These are phyloP conservation scores for Vachellia collinsii DNA, from an alignment of 306 rosid genomes.

Conservation along the genomic window DNA sequence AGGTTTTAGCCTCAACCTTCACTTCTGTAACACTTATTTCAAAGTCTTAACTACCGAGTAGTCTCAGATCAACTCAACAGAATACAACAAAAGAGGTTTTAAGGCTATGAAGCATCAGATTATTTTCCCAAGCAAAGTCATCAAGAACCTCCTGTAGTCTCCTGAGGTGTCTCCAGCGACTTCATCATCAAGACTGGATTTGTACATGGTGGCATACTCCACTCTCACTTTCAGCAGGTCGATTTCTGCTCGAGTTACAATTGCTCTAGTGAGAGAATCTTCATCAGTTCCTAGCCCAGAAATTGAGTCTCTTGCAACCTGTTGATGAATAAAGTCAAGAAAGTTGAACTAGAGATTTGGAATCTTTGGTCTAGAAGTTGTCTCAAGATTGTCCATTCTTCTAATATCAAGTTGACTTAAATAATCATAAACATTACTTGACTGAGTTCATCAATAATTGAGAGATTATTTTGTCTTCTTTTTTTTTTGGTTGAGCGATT, in stretches of 20 bases:
- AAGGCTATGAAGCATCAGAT: conserved; percentile 40
- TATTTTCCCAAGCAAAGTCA: conserved; percentile 79
- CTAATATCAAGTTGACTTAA: not conserved
- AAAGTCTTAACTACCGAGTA: conserved; percentile 29
- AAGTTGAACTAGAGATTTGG: not conserved
- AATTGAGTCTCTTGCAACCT: conserved; percentile 78
- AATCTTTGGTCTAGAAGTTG: not conserved
- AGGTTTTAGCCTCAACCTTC: conserved; percentile 23
- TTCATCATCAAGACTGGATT: conserved; percentile 58
- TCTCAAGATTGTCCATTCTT: not conserved
- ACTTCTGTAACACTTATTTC: conserved; percentile 21
- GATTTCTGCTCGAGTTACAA: conserved; percentile 84
- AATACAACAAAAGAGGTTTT: conserved; percentile 2
- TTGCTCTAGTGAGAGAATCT: conserved; percentile 79
- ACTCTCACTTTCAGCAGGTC: conserved; percentile 64
- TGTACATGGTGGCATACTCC: conserved; percentile 62
- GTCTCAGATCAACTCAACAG: conserved; percentile 21
- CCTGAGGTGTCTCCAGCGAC: conserved; percentile 84
- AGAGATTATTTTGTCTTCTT: not conserved
- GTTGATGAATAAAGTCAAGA: conserved; percentile 32
- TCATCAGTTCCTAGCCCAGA: conserved; percentile 89
- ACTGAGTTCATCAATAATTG: not conserved
- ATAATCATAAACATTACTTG: not conserved
- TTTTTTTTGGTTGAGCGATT: too few species aligned
- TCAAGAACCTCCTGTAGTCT: conserved; percentile 67